phyloP scores from a whole-genome alignment of 306 rosid species.

The Gastrolobium villosum region DNA sequence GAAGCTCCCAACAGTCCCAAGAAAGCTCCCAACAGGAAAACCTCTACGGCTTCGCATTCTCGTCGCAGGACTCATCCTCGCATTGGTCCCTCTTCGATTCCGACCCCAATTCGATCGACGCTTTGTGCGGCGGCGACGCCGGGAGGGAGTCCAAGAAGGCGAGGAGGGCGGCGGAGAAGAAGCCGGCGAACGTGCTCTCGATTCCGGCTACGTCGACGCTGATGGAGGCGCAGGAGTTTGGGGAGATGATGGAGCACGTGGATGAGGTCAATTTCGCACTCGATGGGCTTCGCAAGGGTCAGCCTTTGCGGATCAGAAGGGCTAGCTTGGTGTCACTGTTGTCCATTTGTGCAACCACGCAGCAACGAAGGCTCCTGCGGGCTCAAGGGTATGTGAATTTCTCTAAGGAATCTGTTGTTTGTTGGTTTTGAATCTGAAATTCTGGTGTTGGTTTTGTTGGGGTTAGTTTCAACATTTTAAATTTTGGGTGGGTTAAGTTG shows the following conservation, averaged over 20 bases:
- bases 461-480: constrained; percentile 30
- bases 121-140: constrained; percentile 42
- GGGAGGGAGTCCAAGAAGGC: constrained; percentile 67
- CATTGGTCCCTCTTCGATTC: constrained; percentile 85
- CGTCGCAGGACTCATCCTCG: constrained; percentile 86
- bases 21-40: constrained; percentile 60
- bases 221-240: constrained; percentile 99
- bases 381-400: constrained; percentile 81
- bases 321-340: constrained; percentile 85
- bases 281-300: constrained; percentile 88
- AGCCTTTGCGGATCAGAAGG: constrained; percentile 94
- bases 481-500: constrained; percentile 18
- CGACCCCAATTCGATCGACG: constrained; percentile 66
- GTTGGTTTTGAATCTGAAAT: constrained; percentile 19
- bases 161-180: constrained; percentile 39
- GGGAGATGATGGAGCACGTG: constrained; percentile 99
- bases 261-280: constrained; percentile 96
- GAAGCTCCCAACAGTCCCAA: constrained; percentile 57
- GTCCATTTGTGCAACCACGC: constrained; percentile 81
- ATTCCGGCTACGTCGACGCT: constrained; percentile 83
- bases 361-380: constrained; percentile 88
- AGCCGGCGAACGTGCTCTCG: constrained; percentile 43
- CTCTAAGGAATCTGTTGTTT: not conserved
- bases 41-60: constrained; percentile 63
- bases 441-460: constrained; percentile 25